Base-by-base conservation (phyloP, 2,329 filamentous ascomycete species). In the Stachybotrys elegans region DNA sequence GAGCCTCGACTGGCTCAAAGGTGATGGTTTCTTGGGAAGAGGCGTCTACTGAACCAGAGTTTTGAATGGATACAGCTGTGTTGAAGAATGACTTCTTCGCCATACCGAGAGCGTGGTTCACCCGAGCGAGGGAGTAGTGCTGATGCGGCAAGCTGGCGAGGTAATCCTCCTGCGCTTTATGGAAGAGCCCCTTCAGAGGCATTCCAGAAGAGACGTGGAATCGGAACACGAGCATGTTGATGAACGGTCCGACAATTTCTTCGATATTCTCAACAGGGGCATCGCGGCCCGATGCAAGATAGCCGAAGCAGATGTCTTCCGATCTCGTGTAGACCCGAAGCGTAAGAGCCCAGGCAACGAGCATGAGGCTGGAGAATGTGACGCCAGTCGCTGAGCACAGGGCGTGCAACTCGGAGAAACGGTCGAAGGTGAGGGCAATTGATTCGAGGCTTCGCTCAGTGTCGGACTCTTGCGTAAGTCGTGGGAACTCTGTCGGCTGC, bases 191-290 rank as follows among this genome's bases (percentile, higher is more conserved):
- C 43, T 52, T 57, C 40, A 45, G 61, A 46, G 43, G 49, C n/a
- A 48, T 48, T 5, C 29, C 43, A 0, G 43, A 9, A 1, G 44
- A 38, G 12, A 74, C 52, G 44, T 60, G 56, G 11, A 78, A 62
- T 13, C 72, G 68, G 48, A 72, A 76, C 40, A 75, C 70, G 2
- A 80, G 65, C 71, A 79, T 79, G 48, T 76, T 78, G 51, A 57
- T 50, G 2, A 57, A 40, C 19, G 53, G 51, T 1, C 51, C 54
- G 35, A 57, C 34, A 8, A 55, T 51, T 0, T 48, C 45, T 5
- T 48, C 41, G 7, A 57, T 43, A 1, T 48, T 50, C n/a, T 47
- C 27, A 13, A 57, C 51, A 6, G 4, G 34, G 5, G 41, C 47
- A 35, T 56, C 54, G 3, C 54, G 53, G 12, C 54, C 54, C 1